A percentile compares a stretch with the other conserved stretches of the same genome.
Conservation (phyloP, 768 basidiomycete species). For the Rhodotorula sphaerocarpa region DNA sequence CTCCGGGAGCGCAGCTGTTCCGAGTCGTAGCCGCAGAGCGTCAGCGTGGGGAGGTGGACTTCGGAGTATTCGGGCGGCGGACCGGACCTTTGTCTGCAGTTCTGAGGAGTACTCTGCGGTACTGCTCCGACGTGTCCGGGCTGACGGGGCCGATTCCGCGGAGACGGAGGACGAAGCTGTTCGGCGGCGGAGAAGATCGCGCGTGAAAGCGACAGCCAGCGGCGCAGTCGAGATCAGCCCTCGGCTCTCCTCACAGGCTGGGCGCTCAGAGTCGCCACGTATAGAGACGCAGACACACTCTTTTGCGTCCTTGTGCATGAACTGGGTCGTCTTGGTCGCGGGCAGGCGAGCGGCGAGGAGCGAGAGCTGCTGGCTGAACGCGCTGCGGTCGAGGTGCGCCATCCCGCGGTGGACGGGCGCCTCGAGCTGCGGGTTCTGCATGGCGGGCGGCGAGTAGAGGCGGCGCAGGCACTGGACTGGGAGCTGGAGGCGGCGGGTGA, state of each 20-base stretch:
- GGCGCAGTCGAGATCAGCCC: too few species aligned
- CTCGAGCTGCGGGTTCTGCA: conserved; percentile 5
- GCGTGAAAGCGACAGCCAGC: too few species aligned
- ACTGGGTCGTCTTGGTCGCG: conserved; percentile 15
- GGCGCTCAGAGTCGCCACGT: too few species aligned
- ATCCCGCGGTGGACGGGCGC: conserved; percentile 33
- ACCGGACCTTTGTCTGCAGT: conserved; percentile 21
- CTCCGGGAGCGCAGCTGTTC: conserved; percentile 61
- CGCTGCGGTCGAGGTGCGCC: conserved; percentile 22
- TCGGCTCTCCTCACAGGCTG: too few species aligned
- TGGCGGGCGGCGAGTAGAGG: background rate
- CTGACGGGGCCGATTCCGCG: conserved; percentile 20
- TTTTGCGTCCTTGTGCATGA: conserved; percentile 26
- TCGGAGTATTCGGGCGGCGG: background rate
- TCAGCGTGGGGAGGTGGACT: background rate
- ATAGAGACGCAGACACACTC: conserved; percentile 25
- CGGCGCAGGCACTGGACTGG: background rate
- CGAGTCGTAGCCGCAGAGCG: conserved; percentile 40
- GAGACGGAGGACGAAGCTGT: conserved; percentile 30
- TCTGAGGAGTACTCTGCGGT: conserved; percentile 28
- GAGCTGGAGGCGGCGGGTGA: background rate
- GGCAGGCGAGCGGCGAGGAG: conserved; percentile 34
- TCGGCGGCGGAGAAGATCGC: background rate
- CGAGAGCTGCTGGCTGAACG: conserved; percentile 15
- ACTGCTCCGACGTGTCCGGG: conserved; percentile 16